Conservation (phyloP, 1,284 basidiomycete genomes). For the Cryptococcus wingfieldii region DNA sequence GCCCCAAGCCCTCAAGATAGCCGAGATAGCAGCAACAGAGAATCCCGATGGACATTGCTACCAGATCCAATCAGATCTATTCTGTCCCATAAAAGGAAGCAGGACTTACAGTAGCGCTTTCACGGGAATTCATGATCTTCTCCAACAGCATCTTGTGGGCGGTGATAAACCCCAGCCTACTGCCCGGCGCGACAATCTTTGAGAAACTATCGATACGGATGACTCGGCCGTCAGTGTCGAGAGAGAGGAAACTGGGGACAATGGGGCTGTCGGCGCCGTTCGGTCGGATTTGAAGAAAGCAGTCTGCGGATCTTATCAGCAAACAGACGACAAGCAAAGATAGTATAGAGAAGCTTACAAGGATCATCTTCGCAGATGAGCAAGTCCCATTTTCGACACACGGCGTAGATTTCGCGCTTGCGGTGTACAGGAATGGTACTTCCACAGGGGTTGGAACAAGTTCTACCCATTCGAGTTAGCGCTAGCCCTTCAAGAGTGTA, state of each 20-base stretch:
- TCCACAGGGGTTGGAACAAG: slow-evolving; percentile 63
- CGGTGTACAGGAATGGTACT: slow-evolving; percentile 60
- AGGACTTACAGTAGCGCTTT: slow-evolving; percentile 29
- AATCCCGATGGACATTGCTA: slow-evolving; percentile 40
- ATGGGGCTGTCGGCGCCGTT: slow-evolving; percentile 47
- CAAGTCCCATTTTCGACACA: slow-evolving; percentile 68
- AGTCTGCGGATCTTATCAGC: slow-evolving; percentile 38
- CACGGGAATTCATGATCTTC: slow-evolving; percentile 33
- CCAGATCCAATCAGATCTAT: neutral
- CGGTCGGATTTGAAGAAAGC: slow-evolving; percentile 34
- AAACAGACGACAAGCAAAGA: neutral
- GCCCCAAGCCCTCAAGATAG: slow-evolving; percentile 37
- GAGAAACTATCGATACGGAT: slow-evolving; percentile 74
- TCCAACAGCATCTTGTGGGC: slow-evolving; percentile 31
- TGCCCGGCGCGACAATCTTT: slow-evolving; percentile 73
- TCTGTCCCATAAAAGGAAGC: neutral
- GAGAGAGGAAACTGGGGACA: slow-evolving; percentile 35
- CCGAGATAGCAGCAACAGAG: slow-evolving; percentile 33
- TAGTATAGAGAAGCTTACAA: slow-evolving; percentile 36
- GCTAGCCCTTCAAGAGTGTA: neutral
- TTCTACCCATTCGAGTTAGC: slow-evolving; percentile 55
- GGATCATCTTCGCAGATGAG: slow-evolving; percentile 73
- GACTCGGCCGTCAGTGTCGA: slow-evolving; percentile 73
- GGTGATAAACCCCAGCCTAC: slow-evolving; percentile 69
- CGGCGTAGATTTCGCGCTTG: slow-evolving; percentile 69